Conservation (phyloP, 2,329 filamentous ascomycete species). For the Trichophyton mentagrophytes region DNA sequence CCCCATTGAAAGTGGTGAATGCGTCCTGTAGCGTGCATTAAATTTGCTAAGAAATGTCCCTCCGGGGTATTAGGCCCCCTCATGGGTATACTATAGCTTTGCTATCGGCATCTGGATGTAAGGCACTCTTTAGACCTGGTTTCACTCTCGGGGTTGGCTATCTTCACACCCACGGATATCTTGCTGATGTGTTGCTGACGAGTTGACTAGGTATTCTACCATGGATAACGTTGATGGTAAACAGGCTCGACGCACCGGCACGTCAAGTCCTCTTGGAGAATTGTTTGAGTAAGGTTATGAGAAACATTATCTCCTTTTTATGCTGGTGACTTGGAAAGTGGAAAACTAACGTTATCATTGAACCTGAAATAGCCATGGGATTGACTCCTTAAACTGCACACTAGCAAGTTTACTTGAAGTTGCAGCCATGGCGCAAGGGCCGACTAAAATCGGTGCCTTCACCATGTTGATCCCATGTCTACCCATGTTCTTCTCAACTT, state of each 20-base stretch:
- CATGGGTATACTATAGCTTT: slow-evolving; percentile 94
- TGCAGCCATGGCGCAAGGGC: slow-evolving; percentile 82
- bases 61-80: slow-evolving; percentile 50
- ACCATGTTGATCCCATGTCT: slow-evolving; percentile 83
- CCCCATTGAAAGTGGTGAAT: neutral
- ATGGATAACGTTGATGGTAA: slow-evolving; percentile 99
- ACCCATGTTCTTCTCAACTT: slow-evolving; percentile 98
- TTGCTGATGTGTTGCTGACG: neutral
- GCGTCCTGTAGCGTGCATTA: neutral
- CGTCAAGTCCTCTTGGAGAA: slow-evolving; percentile 86
- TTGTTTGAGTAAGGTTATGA: slow-evolving; percentile 61
- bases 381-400: slow-evolving; percentile 95
- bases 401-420: slow-evolving; percentile 82
- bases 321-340: neutral
- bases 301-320: neutral
- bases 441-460: slow-evolving; percentile 72
- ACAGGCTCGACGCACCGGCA: slow-evolving; percentile 86
- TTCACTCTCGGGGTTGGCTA: neutral
- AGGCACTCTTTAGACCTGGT: slow-evolving; percentile 13
- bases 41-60: neutral
- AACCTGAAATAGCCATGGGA: slow-evolving; percentile 57
- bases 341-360: slow-evolving; percentile 3
- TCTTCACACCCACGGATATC: neutral
- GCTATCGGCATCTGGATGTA: slow-evolving; percentile 91
- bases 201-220: slow-evolving; percentile 56